These are phyloP conservation scores for Tetraselmis striata DNA, from an alignment of 139 green algal species.

Conservation along the genomic window DNA sequence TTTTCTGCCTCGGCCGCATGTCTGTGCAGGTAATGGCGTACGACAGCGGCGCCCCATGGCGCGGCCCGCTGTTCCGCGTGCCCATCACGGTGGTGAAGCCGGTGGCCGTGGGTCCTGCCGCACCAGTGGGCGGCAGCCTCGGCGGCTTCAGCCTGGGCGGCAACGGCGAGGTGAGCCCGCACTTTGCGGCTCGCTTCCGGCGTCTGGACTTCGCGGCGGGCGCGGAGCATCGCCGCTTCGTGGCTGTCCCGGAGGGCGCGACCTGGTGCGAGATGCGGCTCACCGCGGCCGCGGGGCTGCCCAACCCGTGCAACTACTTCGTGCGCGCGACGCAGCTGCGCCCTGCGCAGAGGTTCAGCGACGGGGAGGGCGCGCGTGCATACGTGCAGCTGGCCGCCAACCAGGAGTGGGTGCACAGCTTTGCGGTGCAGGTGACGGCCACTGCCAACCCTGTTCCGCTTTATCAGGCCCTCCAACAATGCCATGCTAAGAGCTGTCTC, in stretches of 20 bases:
- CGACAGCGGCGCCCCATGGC: constrained; percentile 44
- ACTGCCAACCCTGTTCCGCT: no score
- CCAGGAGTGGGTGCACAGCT: background rate
- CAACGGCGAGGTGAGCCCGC: background rate
- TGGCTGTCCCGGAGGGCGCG: constrained; percentile 69
- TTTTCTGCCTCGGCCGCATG: no score
- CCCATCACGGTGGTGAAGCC: constrained; percentile 72
- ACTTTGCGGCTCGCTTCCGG: constrained; percentile 8
- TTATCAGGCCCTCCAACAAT: no score
- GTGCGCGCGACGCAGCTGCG: constrained; percentile 21
- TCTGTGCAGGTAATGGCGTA: constrained; percentile 11
- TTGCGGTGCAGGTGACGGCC: background rate
- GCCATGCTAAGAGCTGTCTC: no score
- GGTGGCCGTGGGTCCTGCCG: constrained; percentile 2
- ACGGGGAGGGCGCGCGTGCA: background rate
- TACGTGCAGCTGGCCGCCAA: background rate
- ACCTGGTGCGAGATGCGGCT: constrained; percentile 73
- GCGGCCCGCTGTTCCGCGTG: constrained; percentile 72
- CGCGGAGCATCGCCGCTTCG: constrained; percentile 53
- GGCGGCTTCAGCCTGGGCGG: background rate
- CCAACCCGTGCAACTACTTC: constrained; percentile 12
- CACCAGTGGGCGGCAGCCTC: background rate
- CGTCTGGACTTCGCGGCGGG: constrained; percentile 35
- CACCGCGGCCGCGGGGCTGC: constrained; percentile 7
- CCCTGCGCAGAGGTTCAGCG: background rate